Conservation (phyloP, 169 alveolate species). For the Cryptosporidium viatorum region DNA sequence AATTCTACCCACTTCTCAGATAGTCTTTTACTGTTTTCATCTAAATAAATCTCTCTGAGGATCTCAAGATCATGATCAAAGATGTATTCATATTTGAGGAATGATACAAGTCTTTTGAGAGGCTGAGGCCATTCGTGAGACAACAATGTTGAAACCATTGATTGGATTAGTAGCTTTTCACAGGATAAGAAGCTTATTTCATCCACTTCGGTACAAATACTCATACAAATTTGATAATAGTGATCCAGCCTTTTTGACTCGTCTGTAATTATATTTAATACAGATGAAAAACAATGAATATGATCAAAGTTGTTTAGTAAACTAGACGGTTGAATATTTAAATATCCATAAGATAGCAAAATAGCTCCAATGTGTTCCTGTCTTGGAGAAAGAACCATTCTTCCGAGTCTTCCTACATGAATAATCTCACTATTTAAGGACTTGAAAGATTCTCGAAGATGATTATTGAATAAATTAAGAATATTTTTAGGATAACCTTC, state of each 20-base stretch:
- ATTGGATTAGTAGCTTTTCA: constrained; percentile 25
- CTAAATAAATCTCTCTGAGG: constrained; percentile 35
- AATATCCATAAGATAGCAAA: constrained; percentile 47
- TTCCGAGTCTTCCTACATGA: constrained; percentile 47
- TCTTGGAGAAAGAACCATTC: constrained; percentile 16
- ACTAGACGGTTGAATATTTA: constrained; percentile 16
- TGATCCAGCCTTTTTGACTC: constrained; percentile 62
- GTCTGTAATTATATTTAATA: constrained; percentile 4
- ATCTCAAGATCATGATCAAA: constrained; percentile 33
- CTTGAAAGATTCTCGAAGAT: neutral
- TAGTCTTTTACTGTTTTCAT: neutral
- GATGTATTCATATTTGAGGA: neutral
- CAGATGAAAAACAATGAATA: constrained; percentile 45
- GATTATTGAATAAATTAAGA: neutral
- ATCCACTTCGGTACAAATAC: constrained; percentile 48
- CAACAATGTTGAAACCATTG: constrained; percentile 18
- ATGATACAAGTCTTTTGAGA: constrained; percentile 10
- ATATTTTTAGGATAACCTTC: constrained; percentile 7
- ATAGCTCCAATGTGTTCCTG: constrained; percentile 53
- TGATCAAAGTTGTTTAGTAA: constrained; percentile 33
- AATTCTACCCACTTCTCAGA: constrained; percentile 15
- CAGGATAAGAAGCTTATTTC: constrained; percentile 20
- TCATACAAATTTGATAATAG: constrained; percentile 69
- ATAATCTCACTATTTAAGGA: constrained; percentile 26
- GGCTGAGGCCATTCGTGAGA: neutral